Evolutionary conservation across 352 stramenopile species (phyloP), one percentile per base, ranked within the genome.

Genomic region (Vaucheria bursata): DNA sequence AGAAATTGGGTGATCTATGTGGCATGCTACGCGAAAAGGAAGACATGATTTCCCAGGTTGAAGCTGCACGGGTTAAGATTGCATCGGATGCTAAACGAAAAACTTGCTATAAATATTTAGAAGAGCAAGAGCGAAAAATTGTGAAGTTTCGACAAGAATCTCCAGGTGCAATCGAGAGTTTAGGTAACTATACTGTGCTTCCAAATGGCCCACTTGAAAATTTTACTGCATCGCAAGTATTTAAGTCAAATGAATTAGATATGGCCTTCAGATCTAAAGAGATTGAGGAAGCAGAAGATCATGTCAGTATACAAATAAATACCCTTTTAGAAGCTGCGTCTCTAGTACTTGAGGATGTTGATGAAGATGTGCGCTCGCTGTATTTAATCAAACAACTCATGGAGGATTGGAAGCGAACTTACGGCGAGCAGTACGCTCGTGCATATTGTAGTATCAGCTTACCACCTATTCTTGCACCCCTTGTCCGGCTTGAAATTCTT

Each of bases 21-120:
- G 76, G 76, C 70, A 81, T 81, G 76, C 76, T 81, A 39, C 38
- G 76, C 31, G 76, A 67, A 53, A 81, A 81, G 76, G 76, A 78
- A 8, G 7, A 25, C 33, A 74, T 74, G 73, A 65, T 65, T 66
- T 59, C 40, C 38, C 29, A 67, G 71, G 39, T 59, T 67, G 12
- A 38, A 71, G 50, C 53, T 39, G 71, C 53, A 37, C 31, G 35
- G 33, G 49, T 39, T 69, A 36, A n/a, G 64, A 45, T 34, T 52
- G 69, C 70, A 31, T 49, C 12, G n/a, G 39, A 70, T 31, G 69
- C 65, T 32, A 5, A 29, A 5, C 29, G 12, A 25, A 12, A 25
- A 12, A 25, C 45, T 12, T 25, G 45, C 45, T 25, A 25, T 25
- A 12, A 59, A 12, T 25, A 25, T 25, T 25, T 12, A 12, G 45